Conservation (phyloP, 441 rosid genomes). For the Brassica hybrid region DNA sequence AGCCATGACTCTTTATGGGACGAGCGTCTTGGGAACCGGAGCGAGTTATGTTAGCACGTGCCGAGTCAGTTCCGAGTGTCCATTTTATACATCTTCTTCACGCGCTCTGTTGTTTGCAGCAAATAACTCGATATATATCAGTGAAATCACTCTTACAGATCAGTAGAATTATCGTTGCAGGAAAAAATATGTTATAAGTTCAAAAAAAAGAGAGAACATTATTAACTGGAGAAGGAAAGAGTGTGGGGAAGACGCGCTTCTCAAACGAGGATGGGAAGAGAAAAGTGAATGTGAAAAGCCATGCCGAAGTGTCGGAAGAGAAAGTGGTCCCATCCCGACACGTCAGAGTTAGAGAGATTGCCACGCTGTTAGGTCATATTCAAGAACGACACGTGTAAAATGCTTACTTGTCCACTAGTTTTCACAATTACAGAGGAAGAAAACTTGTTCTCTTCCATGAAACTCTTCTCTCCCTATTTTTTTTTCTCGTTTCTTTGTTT, state of each 20-base stretch:
- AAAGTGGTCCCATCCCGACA: conserved; percentile 48
- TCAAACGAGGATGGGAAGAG: conserved; percentile 8
- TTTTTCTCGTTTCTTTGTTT: not conserved
- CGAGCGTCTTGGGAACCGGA: conserved; percentile 30
- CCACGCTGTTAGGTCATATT: conserved; percentile 55
- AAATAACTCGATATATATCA: not conserved
- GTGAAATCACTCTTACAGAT: not conserved
- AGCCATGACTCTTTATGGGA: conserved; percentile 45
- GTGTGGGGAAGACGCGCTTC: conserved; percentile 4
- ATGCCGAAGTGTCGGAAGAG: conserved; percentile 42
- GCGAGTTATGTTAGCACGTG: conserved; percentile 32
- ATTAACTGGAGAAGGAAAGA: not conserved
- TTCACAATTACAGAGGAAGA: conserved; percentile 40
- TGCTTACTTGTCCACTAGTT: conserved; percentile 37
- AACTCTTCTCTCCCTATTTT: not conserved
- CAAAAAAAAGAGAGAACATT: no score
- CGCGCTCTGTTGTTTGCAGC: conserved; percentile 11
- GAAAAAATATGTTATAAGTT: not conserved
- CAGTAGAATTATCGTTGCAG: not conserved
- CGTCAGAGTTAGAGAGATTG: conserved; percentile 39
- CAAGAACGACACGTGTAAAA: conserved; percentile 48
- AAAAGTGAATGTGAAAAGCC: conserved; percentile 9
- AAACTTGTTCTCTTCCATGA: conserved; percentile 6
- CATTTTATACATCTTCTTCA: not conserved
- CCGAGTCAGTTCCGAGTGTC: conserved; percentile 2